Percentiles rank a stretch among this genome's conserved stretches.
These are phyloP conservation scores for Eutrema heterophyllum DNA, from an alignment of 345 rosid species.

Conservation along the genomic window DNA sequence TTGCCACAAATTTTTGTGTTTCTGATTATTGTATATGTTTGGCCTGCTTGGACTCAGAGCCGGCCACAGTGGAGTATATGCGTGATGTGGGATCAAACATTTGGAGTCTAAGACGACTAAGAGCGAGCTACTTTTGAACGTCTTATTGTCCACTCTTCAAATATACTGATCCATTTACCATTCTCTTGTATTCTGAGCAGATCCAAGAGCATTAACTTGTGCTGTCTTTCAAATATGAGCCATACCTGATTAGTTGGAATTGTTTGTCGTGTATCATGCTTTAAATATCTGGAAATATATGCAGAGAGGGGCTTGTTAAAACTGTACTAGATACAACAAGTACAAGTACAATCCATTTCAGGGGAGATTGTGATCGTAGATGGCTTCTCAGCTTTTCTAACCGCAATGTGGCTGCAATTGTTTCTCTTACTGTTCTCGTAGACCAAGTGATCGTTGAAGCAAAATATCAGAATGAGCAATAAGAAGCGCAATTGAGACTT, in stretches of 20 bases:
- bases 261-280: constrained; percentile 82
- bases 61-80: no score
- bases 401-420: constrained; percentile 16
- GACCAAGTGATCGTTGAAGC: constrained; percentile 34
- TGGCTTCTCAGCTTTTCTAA: constrained; percentile 37
- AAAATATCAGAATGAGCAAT: constrained; percentile 46
- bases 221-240: not conserved
- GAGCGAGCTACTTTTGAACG: no score
- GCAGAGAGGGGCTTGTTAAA: not conserved
- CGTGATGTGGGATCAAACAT: no score
- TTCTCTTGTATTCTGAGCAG: not conserved
- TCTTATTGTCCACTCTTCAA: not conserved
- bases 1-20: no score
- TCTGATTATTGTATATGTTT: no score
- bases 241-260: constrained; percentile 88
- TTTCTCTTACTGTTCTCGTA: constrained; percentile 32
- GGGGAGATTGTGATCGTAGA: constrained; percentile 39
- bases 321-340: not conserved
- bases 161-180: not conserved
- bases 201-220: not conserved
- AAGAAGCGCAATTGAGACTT: constrained; percentile 37
- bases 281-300: constrained; percentile 62
- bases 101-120: no score
- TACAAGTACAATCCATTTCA: constrained; percentile 31
- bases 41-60: no score